Evolutionary conservation across 768 basidiomycete species (phyloP), one percentile per base, ranked within the genome.

Genomic region (Suillus subalutaceus): DNA sequence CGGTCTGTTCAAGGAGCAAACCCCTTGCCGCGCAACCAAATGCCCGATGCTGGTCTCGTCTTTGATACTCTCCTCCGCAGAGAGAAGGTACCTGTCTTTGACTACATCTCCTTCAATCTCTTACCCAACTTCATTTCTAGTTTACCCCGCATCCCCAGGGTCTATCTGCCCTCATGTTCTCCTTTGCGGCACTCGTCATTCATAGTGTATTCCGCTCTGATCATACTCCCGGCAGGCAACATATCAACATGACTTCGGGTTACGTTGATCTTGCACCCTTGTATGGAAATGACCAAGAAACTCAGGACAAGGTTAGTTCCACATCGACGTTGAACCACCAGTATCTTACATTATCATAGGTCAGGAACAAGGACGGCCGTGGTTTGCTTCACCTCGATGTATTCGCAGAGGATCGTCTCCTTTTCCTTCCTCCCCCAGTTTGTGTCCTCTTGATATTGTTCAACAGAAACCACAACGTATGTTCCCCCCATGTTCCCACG

Each of bases 151-250:
- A 95, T 72, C 93, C 94, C 6, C 88, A 85, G 6, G 93, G 93
- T 0, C 80, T 95, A 44, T 93, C 91, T 2, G 85, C 88, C 53
- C 71, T 92, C 73, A 90, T 94, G 88, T 94, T 94, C 73, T 81
- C 88, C 8, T 94, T 92, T 68, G 93, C 92, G 9, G 88, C 92
- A 2, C 83, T 94, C 15, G 91, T 94, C 48, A 92, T 94, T 60
- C 93, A 94, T 72, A 93, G 91, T 56, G 88, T 93, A 63, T 96
- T 96, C 85, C 91, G 92, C 52, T 95, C 94, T 0, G 86, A 87
- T 13, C 90, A 91, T 74, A 76, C 72, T 12, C 80, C 91, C 59
- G 80, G 82, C 18, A 60, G 8, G 26, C 18, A 23, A 6, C 84
- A 83, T 71, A 88, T 92, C 70, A 96, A 96, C 77, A 85, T 93